A percentile compares a stretch with the other conserved stretches of the same genome.
phyloP scores from a whole-genome alignment of 78 protist genomes.

The Creolimax fragrantissima region DNA sequence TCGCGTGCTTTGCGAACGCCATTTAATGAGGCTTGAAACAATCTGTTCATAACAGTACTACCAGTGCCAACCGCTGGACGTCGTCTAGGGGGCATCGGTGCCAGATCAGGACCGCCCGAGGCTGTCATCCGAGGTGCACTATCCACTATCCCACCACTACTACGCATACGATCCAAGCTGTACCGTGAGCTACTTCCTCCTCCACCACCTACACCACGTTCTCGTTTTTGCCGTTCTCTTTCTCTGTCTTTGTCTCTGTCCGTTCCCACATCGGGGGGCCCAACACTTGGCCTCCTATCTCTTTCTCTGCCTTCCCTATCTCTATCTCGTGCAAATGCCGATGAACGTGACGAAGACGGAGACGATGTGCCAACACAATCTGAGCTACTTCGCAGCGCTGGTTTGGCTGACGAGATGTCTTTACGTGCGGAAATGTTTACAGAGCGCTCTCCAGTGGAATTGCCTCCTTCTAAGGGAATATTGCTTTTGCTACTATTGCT shows the following conservation, averaged over 20 bases:
- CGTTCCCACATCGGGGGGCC: too few relatives aligned
- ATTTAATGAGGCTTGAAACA: background rate
- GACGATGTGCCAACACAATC: too few relatives aligned
- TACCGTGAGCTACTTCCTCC: background rate
- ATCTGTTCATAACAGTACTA: background rate
- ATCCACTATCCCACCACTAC: background rate
- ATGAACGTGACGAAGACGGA: too few relatives aligned
- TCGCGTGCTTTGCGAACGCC: background rate
- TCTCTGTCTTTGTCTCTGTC: background rate
- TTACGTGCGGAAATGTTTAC: too few relatives aligned
- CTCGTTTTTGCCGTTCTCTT: background rate
- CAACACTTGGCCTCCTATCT: too few relatives aligned
- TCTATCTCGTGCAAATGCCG: background rate
- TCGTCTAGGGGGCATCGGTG: background rate
- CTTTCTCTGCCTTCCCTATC: background rate
- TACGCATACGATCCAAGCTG: background rate
- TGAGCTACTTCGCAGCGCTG: too few relatives aligned
- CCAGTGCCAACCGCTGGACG: background rate
- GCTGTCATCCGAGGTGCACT: background rate
- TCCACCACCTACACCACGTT: background rate
- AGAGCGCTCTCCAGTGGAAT: too few relatives aligned
- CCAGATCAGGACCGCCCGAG: background rate
- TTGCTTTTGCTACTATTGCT: too few relatives aligned
- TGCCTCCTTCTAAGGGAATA: too few relatives aligned
- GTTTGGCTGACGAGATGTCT: too few relatives aligned